Evolutionary conservation across 1,284 basidiomycete species (phyloP), one percentile per base, ranked within the genome.

Genomic region (Austropuccinia psidii): DNA sequence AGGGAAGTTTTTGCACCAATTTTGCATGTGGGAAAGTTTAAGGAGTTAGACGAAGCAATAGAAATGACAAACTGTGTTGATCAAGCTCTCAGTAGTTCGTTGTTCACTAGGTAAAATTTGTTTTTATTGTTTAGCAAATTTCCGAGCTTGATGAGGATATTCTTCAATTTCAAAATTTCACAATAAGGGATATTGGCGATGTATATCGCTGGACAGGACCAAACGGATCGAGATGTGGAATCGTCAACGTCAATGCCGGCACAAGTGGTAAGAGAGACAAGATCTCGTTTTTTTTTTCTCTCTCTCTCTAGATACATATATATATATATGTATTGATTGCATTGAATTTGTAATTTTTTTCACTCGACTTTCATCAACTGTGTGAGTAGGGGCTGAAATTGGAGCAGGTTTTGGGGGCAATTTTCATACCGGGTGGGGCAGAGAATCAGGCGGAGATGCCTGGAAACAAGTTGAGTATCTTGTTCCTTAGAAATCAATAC

Each of bases 371-470:
- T 93, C 41, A 11, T 11, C n/a, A 11, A n/a, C 41, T n/a, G 0
- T 91, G 27, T 24, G n/a, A 17, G 9, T 89, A 78, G 93, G 94
- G 27, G 93, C 94, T 19, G 93, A 98, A 82, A 96, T 97, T 75
- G 89, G 89, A 64, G 88, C 88, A 8, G 90, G 89, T 0, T 96
- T 96, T 79, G 93, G 93, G 65, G 93, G 94, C 52, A 95, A 95
- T 84, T 93, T 94, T 87, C 88, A 74, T 45, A 83, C 82, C 1
- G 84, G 83, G 74, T 93, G 91, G 92, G 94, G 94, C n/a, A 87
- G 93, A 72, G 93, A 97, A 83, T 93, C 90, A 17, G 93, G 93
- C 41, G 93, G 93, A 57, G 93, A 97, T 81, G 90, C 93, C 29
- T 97, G 93, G 93, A 94, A 94, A 82, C 91, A 95, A 90, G 74